These are phyloP conservation scores for Periconia digitata DNA, from an alignment of 2,329 filamentous ascomycete species.

Conservation along the genomic window DNA sequence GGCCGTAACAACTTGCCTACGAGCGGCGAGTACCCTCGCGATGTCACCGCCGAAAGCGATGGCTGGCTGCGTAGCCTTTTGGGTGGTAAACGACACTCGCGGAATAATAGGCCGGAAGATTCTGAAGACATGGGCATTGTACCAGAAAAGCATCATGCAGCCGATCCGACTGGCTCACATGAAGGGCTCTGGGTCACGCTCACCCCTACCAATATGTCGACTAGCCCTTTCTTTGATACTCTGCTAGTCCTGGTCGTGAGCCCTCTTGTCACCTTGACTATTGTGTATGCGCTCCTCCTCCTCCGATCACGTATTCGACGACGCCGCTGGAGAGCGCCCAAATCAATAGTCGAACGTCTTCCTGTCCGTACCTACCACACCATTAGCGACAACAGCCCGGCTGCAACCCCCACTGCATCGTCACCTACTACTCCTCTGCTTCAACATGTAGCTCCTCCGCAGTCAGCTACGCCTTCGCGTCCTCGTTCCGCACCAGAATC, in stretches of 20 bases:
- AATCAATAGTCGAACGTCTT: constrained; percentile 91
- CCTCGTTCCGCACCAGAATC: constrained; percentile 68
- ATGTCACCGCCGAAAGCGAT: constrained; percentile 24
- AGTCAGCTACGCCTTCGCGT: constrained; percentile 50
- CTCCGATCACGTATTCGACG: constrained; percentile 85
- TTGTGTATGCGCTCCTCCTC: constrained; percentile 87
- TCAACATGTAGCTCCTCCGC: constrained; percentile 46
- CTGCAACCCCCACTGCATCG: constrained; percentile 64
- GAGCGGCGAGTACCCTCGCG: constrained; percentile 67
- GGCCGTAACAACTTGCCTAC: constrained; percentile 71
- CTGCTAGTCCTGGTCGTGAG: constrained; percentile 95
- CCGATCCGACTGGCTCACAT: constrained; percentile 49
- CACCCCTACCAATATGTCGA: constrained; percentile 82
- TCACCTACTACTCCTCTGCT: constrained; percentile 81
- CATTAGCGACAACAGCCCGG: constrained; percentile 63
- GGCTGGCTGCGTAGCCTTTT: constrained; percentile 28
- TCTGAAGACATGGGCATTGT: constrained; percentile 20
- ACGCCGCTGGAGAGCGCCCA: constrained; percentile 93
- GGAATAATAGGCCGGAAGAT: constrained; percentile 13
- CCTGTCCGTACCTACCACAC: constrained; percentile 95
- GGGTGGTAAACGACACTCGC: constrained; percentile 21
- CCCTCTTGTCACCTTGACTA: constrained; percentile 85
- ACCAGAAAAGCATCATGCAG: constrained; percentile 17
- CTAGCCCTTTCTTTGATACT: constrained; percentile 93
- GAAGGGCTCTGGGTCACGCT: constrained; percentile 96